phyloP scores from a whole-genome alignment of 805 yeast species.

The Nakazawaea peltata region DNA sequence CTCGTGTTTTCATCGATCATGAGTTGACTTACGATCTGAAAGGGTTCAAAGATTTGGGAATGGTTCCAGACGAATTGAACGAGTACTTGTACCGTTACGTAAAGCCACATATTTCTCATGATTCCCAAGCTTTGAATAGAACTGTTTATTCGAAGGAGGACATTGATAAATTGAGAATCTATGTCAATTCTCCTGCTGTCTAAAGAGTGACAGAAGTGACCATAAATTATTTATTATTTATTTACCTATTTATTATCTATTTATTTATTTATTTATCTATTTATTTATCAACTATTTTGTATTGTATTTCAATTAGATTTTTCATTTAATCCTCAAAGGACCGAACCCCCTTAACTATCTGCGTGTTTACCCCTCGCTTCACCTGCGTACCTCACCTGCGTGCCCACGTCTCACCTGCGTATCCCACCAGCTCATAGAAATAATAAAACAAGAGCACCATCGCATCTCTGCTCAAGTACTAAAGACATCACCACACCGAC shows the following conservation, averaged over 20 bases:
- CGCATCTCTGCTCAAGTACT: too few species aligned
- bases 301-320: neutral
- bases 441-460: too few species aligned
- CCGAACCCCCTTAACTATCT: too few species aligned
- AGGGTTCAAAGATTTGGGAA: constrained; percentile 65
- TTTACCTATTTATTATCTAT: constrained; percentile 5
- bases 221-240: constrained; percentile 1
- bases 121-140: constrained; percentile 28
- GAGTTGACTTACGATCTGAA: constrained; percentile 48
- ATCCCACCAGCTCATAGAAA: too few species aligned
- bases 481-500: neutral
- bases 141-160: constrained; percentile 29
- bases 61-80: constrained; percentile 45
- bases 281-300: neutral
- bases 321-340: neutral
- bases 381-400: too few species aligned
- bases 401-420: too few species aligned
- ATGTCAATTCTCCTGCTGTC: constrained; percentile 26
- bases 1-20: constrained; percentile 67
- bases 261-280: constrained; percentile 3
- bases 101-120: constrained; percentile 25
- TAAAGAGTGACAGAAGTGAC: neutral
- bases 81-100: constrained; percentile 39
- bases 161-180: constrained; percentile 24
- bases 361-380: too few species aligned